A percentile compares a stretch with the other conserved stretches of the same genome.
These are phyloP conservation scores for Madurella mycetomatis DNA, from an alignment of 2,329 filamentous ascomycete genomes.

Conservation along the genomic window DNA sequence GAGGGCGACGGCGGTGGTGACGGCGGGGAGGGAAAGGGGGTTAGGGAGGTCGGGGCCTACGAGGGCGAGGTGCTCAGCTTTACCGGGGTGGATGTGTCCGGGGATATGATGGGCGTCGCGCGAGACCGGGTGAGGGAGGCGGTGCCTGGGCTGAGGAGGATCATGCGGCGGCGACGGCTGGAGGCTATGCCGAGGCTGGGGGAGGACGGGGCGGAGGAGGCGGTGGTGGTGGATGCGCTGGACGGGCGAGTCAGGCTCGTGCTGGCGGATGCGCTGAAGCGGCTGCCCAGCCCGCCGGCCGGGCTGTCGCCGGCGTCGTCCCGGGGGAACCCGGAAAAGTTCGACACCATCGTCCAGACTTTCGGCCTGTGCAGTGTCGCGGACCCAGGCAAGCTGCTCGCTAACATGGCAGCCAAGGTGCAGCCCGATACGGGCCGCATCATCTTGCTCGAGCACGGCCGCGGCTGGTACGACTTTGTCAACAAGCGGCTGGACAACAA, in stretches of 20 bases:
- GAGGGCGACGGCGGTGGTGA: not conserved
- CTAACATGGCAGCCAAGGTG: constrained; percentile 48
- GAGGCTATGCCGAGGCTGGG: constrained; percentile 24
- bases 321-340: constrained; percentile 32
- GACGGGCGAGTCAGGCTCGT: constrained; percentile 44
- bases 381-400: constrained; percentile 51
- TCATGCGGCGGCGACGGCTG: constrained; percentile 34
- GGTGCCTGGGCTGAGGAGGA: constrained; percentile 36
- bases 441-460: constrained; percentile 59
- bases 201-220: constrained; percentile 2
- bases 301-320: not conserved
- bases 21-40: not conserved
- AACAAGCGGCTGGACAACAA: constrained; percentile 54
- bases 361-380: constrained; percentile 61
- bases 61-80: constrained; percentile 46
- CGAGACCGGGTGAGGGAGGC: constrained; percentile 45
- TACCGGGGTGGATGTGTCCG: constrained; percentile 59
- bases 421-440: constrained; percentile 55
- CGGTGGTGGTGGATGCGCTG: constrained; percentile 34
- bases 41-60: constrained; percentile 11
- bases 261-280: constrained; percentile 43
- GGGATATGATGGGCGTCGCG: constrained; percentile 56
- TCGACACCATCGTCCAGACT: constrained; percentile 61
- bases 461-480: constrained; percentile 50
- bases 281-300: constrained; percentile 37